These are phyloP conservation scores for Acanthochlamys bracteata DNA, from an alignment of 106 monocot species.

Conservation along the genomic window DNA sequence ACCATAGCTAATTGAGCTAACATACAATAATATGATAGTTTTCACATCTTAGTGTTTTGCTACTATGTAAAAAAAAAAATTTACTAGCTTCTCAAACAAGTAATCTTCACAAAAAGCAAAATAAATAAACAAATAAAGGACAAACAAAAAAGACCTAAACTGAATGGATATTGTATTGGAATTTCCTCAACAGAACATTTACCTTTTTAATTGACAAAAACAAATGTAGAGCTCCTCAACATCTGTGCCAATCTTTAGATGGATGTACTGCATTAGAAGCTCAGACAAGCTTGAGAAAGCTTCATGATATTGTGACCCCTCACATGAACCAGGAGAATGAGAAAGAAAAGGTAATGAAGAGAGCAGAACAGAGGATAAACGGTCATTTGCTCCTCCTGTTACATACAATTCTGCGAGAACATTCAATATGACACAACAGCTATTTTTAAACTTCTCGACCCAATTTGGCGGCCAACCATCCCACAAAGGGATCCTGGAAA, in stretches of 20 bases:
- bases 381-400: constrained; percentile 16
- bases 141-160: background rate
- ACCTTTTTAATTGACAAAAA: constrained; percentile 75
- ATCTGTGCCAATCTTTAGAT: constrained; percentile 60
- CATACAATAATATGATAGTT: too few species aligned
- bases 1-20: too few species aligned
- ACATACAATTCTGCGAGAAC: constrained; percentile 33
- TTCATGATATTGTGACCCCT: constrained; percentile 40
- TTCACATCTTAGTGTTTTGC: too few species aligned
- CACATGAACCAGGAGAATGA: constrained; percentile 11
- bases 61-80: too few species aligned
- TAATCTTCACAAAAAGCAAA: too few species aligned
- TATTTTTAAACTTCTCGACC: constrained; percentile 47
- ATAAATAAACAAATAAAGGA: background rate
- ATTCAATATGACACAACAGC: constrained; percentile 40
- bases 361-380: constrained; percentile 52
- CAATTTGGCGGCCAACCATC: constrained; percentile 61
- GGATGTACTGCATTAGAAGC: constrained; percentile 64
- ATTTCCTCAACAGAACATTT: too few species aligned
- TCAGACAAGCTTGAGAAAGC: constrained; percentile 28
- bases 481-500: constrained; percentile 32
- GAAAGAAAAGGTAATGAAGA: constrained; percentile 24
- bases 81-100: too few species aligned
- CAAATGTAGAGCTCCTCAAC: constrained; percentile 88
- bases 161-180: background rate